Evolutionary conservation across 768 basidiomycete species (phyloP), one percentile per base, ranked within the genome.

Genomic region (Boletus reticuloceps): DNA sequence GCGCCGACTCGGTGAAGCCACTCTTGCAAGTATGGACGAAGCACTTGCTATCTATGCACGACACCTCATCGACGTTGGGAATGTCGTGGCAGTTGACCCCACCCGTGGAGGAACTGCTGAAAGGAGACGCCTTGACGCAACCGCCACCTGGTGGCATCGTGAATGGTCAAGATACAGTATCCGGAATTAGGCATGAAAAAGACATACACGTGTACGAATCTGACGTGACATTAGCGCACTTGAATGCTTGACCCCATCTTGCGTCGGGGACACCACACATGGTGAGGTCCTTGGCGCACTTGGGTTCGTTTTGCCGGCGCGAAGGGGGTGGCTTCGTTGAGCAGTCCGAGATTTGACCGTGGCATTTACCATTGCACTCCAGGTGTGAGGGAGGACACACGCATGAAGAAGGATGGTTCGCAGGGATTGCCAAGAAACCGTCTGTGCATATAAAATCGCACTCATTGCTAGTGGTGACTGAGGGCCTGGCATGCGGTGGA

Each of bases 41-140:
- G 59, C 75, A 76, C 16, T 31, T 31, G 39, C 64, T 55, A 5
- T 52, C 47, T 7, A 25, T n/a, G 61, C 75, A 76, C 12, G 64
- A 50, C 8, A 70, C 74, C 12, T 58, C 50, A 5, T 56, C 60
- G 36, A 72, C 69, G 37, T 68, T 45, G 6, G 67, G 59, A 45
- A 76, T 66, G 2, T 59, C 48, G 25, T 65, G 68, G 53, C 74
- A 76, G 52, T 76, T 69, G 16, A 65, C 60, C 6, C 73, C 74
- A 2, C 5, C 20, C 0, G 48, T 48, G 6, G 59, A 53, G 10
- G 57, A 42, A 17, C 43, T 38, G n/a, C 58, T 58, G 36, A 65
- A 62, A 20, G 66, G 58, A 40, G 63, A 60, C 4, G 60, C 54
- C 41, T 64, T 55, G 49, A 63, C 58, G 42, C 74, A 75, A 1